Percentiles rank a stretch among this genome's conserved stretches.
Evolutionary conservation across 2,329 filamentous ascomycete genomes (phyloP).

Genomic region (Pestalotiopsis sp.): DNA sequence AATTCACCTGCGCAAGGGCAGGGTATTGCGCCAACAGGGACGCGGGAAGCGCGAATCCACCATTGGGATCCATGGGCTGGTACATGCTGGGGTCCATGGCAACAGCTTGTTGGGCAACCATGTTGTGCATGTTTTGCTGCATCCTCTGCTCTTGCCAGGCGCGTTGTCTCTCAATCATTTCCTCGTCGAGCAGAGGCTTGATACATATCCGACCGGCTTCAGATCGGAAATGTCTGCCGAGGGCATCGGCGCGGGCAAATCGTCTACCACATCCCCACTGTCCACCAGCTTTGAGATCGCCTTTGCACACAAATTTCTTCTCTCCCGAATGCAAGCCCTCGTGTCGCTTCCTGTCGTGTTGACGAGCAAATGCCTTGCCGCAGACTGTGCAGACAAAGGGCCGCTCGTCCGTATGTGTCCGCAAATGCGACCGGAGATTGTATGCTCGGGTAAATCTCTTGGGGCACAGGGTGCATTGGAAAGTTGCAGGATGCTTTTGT

Average conservation of each 20-base stretch:
- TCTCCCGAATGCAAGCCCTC: slow-evolving; percentile 95
- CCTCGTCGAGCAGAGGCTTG: slow-evolving; percentile 94
- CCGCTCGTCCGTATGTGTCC: slow-evolving; percentile 95
- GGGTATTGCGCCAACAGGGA: slow-evolving; percentile 91
- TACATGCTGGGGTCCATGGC: slow-evolving; percentile 52
- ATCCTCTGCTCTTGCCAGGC: slow-evolving; percentile 74
- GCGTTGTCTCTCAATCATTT: slow-evolving; percentile 80
- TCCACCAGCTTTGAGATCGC: slow-evolving; percentile 79
- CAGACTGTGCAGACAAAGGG: slow-evolving; percentile 98
- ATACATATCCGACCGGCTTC: slow-evolving; percentile 97
- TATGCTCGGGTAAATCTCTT: slow-evolving; percentile 97
- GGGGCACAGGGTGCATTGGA: slow-evolving; percentile 90
- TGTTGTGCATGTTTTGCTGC: slow-evolving; percentile 60
- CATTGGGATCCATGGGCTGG: slow-evolving; percentile 62
- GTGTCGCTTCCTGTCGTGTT: slow-evolving; percentile 96
- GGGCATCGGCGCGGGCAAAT: slow-evolving; percentile 92
- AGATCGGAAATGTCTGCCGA: slow-evolving; percentile 92
- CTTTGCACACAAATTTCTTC: slow-evolving; percentile 98
- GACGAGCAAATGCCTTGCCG: slow-evolving; percentile 94
- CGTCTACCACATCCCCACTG: slow-evolving; percentile 92
- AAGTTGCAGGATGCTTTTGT: slow-evolving; percentile 96
- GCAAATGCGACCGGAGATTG: slow-evolving; percentile 91
- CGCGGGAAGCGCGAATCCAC: slow-evolving; percentile 75
- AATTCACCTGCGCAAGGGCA: slow-evolving; percentile 87
- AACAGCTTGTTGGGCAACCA: slow-evolving; percentile 48